A percentile compares a stretch with the other conserved stretches of the same genome.
Conservation (phyloP, 306 rosid genomes). For the Lupinus albus region DNA sequence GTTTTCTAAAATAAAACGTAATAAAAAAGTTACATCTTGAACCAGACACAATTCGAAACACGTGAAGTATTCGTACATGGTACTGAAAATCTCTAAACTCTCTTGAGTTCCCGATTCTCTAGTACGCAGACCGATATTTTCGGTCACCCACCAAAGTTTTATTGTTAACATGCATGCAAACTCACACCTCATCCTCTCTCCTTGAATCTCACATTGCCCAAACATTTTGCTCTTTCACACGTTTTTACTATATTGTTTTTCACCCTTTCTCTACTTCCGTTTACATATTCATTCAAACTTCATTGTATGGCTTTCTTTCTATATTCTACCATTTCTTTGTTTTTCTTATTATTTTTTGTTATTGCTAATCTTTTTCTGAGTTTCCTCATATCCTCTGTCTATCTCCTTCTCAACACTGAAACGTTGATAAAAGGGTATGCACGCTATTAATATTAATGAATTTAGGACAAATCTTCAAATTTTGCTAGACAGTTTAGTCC, state of each 20-base stretch:
- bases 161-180: slow-evolving; percentile 38
- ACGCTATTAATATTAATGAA: too few species aligned
- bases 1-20: too few species aligned
- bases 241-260: slow-evolving; percentile 38
- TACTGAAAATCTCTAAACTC: slow-evolving; percentile 48
- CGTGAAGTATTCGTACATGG: too few species aligned
- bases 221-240: slow-evolving; percentile 27
- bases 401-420: slow-evolving; percentile 11
- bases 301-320: slow-evolving; percentile 41
- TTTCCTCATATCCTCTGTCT: slow-evolving; percentile 13
- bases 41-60: too few species aligned
- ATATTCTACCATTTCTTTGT: neutral
- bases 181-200: slow-evolving; percentile 46
- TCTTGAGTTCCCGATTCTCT: slow-evolving; percentile 54
- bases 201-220: slow-evolving; percentile 45
- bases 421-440: slow-evolving; percentile 30
- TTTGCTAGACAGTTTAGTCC: too few species aligned
- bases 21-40: too few species aligned
- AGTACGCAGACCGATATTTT: slow-evolving; percentile 62
- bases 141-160: slow-evolving; percentile 59
- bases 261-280: slow-evolving; percentile 7
- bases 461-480: too few species aligned
- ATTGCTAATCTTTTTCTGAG: neutral
- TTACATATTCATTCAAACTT: slow-evolving; percentile 24
- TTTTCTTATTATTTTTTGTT: neutral